These are phyloP conservation scores for Pezicula rhizophila DNA, from an alignment of 2,329 filamentous ascomycete species.

Conservation along the genomic window DNA sequence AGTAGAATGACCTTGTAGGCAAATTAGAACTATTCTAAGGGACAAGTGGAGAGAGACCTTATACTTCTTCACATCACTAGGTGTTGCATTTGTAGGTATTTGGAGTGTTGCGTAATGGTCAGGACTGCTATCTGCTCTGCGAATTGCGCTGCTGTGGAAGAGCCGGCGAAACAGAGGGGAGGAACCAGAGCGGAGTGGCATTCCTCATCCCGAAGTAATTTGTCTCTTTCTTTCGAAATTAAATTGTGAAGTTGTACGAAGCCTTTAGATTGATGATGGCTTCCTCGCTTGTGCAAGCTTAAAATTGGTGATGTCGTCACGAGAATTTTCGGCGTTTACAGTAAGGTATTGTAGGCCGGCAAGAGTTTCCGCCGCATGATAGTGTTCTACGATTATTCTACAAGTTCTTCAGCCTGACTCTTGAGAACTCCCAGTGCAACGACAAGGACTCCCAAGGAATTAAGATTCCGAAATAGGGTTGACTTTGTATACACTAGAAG, in stretches of 20 bases:
- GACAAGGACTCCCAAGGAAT: too few species aligned
- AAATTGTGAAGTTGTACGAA: not conserved
- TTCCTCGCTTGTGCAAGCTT: too few species aligned
- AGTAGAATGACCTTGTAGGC: slow-evolving; percentile 67
- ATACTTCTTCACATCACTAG: slow-evolving; percentile 79
- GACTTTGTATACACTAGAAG: too few species aligned
- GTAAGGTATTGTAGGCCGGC: too few species aligned
- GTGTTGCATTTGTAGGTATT: slow-evolving; percentile 62
- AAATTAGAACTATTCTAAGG: slow-evolving; percentile 1
- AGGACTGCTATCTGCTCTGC: slow-evolving; percentile 27
- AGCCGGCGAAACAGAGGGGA: slow-evolving; percentile 14
- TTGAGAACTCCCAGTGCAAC: too few species aligned
- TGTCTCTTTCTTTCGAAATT: not conserved
- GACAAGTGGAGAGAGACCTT: slow-evolving; percentile 2
- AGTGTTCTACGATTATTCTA: too few species aligned
- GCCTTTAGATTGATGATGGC: not conserved
- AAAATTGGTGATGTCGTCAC: too few species aligned
- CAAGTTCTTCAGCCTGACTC: too few species aligned
- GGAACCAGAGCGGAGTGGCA: slow-evolving; percentile 43
- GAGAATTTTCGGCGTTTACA: too few species aligned
- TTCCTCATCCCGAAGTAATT: slow-evolving; percentile 50
- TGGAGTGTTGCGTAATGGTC: slow-evolving; percentile 82
- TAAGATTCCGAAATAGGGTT: too few species aligned
- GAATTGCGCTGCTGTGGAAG: slow-evolving; percentile 40
- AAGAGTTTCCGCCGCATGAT: too few species aligned